These are phyloP conservation scores for Brachypodium distachyon DNA, from an alignment of 202 grass and related monocot genomes.

Conservation along the genomic window DNA sequence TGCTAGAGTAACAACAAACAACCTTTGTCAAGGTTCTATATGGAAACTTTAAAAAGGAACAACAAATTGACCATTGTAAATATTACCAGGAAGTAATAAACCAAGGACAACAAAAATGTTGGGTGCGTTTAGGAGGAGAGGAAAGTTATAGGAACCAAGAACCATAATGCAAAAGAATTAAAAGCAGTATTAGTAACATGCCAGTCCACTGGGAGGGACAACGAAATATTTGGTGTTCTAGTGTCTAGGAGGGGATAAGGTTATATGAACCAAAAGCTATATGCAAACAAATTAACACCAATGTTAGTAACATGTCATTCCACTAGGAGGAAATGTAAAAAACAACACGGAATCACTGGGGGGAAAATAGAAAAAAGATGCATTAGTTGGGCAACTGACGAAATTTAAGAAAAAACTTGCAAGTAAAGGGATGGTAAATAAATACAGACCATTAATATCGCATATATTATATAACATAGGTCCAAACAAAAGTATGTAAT, in stretches of 20 bases:
- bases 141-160: not conserved
- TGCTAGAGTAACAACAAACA: constrained; percentile 41
- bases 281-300: not conserved
- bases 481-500: not conserved
- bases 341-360: not conserved
- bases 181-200: not conserved
- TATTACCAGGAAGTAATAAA: not conserved
- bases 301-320: not conserved
- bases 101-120: not conserved
- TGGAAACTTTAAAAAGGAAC: not conserved
- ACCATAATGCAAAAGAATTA: not conserved
- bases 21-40: constrained; percentile 25
- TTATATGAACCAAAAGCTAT: not conserved
- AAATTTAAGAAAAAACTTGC: not conserved
- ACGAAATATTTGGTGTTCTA: too few relatives aligned
- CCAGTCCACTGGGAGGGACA: too few relatives aligned
- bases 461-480: not conserved
- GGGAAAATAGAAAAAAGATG: not conserved
- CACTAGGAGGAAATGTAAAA: not conserved
- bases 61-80: not conserved
- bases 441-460: not conserved
- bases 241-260: not conserved
- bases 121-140: not conserved
- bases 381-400: not conserved
- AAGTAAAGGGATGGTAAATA: not conserved